Evolutionary conservation across 345 rosid genomes (phyloP).

Genomic region (Salix dunnii): DNA sequence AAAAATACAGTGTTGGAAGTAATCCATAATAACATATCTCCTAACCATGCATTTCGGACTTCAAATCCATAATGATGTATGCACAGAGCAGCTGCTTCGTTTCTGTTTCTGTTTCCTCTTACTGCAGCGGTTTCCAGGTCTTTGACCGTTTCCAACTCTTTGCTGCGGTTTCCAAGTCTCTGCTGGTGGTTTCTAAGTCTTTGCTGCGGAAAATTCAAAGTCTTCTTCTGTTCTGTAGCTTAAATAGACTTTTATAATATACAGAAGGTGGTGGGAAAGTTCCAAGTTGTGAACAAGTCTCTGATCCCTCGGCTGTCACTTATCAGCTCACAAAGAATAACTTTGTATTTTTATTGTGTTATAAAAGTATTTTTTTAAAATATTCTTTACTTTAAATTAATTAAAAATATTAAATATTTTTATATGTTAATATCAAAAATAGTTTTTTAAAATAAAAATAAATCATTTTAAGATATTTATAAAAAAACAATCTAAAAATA

Average conservation of each 20-base stretch:
- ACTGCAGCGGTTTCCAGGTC: background rate
- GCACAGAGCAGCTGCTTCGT: background rate
- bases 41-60: background rate
- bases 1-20: background rate
- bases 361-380: no score
- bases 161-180: no score
- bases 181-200: background rate
- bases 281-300: background rate
- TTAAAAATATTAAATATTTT: no score
- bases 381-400: no score
- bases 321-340: no score
- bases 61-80: no score
- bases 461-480: no score
- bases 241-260: background rate
- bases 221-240: no score
- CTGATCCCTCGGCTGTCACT: background rate
- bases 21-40: background rate
- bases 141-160: background rate
- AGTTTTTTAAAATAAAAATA: no score
- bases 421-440: no score
- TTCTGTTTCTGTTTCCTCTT: background rate
- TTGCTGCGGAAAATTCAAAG: background rate
- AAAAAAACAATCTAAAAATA: no score
- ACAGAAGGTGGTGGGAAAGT: background rate
- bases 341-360: no score